Evolutionary conservation across 176 grass and related monocot species (phyloP).

Genomic region (Hyparrhenia diplandra): DNA sequence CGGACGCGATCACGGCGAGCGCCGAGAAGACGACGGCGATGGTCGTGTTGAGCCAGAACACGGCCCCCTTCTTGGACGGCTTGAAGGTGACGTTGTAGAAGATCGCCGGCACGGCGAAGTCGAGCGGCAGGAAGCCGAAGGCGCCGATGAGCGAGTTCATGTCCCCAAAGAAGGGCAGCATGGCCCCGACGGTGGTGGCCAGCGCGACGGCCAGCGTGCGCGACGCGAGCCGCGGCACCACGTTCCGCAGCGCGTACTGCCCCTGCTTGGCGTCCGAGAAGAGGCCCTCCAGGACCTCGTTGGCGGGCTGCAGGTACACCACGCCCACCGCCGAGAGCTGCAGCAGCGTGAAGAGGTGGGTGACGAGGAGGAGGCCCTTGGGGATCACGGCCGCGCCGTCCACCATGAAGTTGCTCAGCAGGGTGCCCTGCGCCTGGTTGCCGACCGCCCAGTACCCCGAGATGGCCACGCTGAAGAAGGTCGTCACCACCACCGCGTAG

Average conservation of each 20-base stretch:
- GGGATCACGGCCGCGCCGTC: conserved; percentile 56
- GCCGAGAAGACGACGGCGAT: conserved; percentile 63
- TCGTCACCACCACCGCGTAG: conserved; percentile 62
- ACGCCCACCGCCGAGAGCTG: conserved; percentile 75
- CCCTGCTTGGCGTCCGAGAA: conserved; percentile 52
- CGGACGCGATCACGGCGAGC: conserved; percentile 52
- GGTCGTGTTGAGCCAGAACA: conserved; percentile 81
- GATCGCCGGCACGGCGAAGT: conserved; percentile 71
- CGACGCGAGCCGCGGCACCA: conserved; percentile 50
- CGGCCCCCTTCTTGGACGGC: conserved; percentile 52
- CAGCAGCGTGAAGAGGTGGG: conserved; percentile 69
- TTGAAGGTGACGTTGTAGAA: conserved; percentile 90
- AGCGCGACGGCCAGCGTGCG: conserved; percentile 50
- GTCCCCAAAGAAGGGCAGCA: conserved; percentile 96
- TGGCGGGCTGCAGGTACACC: conserved; percentile 95
- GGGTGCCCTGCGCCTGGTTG: conserved; percentile 49
- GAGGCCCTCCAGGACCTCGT: conserved; percentile 77
- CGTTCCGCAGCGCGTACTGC: conserved; percentile 66
- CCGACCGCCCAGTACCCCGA: conserved; percentile 96
- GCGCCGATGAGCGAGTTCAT: conserved; percentile 86
- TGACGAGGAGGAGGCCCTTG: conserved; percentile 55
- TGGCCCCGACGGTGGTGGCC: conserved; percentile 71
- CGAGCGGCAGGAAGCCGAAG: conserved; percentile 88
- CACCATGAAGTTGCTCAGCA: conserved; percentile 74
- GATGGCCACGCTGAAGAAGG: conserved; percentile 93